Base-by-base conservation (phyloP, 345 rosid genomes). In the Gossypium mustelinum region DNA sequence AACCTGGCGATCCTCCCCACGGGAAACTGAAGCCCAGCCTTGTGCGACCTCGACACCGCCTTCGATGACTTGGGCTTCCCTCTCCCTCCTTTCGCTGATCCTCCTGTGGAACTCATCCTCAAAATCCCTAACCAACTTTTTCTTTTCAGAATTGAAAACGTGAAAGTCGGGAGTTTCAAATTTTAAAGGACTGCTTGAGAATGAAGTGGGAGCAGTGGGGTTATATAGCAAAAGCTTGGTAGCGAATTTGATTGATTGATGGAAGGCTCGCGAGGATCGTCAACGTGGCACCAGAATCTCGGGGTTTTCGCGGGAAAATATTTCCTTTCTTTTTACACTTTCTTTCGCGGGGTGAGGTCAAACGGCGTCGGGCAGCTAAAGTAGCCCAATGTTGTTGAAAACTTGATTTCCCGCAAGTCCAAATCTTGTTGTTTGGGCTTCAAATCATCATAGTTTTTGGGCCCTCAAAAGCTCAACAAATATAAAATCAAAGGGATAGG, bases 11-110 rank as follows among this genome's bases (percentile, higher is more conserved):
- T 91, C 45, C 97, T 84, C 0, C 96, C 97, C 0, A 91, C 97
- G 0, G 97, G 97, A 13, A 91, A 91, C 84, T 91, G 97, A 16
- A 91, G 78, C 0, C 97, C 97, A 10, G 97, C 97, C 84, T 91
- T 91, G 1, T 78, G 84, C 9, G 97, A 91, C 41, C 97, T 68
- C 2, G 93, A 87, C 10, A 87, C 92, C 9, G 93, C 84, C 74
- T 91, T 89, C 12, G 92, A 67, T 0, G 92, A 39, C 86, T 89
- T 91, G 1, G 87, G 86, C 81, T 87, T 89, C 2, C 97, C 93
- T 47, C 97, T 82, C 0, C 97, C 97, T 44, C 92, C 90, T 75
- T 87, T 89, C 0, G 88, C 78, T 1, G 88, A 78, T 3, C 83
- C 91, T 6, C 80, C 90, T 0, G 84, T 76, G 0, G 91, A 84